Conservation (phyloP, 164 flowering plant genomes). For the Protea cynaroides region DNA sequence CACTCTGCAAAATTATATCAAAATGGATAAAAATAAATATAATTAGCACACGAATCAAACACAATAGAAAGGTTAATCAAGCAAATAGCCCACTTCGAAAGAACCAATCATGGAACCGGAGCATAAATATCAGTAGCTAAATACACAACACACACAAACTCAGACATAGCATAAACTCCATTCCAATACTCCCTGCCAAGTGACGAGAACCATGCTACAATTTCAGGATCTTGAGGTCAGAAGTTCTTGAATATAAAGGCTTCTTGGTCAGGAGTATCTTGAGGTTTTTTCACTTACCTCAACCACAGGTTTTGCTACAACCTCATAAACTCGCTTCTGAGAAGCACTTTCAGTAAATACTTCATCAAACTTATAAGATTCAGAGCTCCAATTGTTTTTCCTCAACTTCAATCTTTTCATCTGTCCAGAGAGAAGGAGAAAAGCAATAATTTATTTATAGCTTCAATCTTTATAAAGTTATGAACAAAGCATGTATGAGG, state of each 20-base stretch:
- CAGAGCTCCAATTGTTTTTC: conserved; percentile 90
- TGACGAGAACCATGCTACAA: too few species aligned
- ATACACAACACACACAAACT: too few species aligned
- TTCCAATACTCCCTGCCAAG: too few species aligned
- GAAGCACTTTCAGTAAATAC: conserved; percentile 81
- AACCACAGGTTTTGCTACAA: conserved; percentile 86
- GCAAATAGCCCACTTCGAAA: conserved; percentile 1
- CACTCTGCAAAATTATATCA: conserved; percentile 70
- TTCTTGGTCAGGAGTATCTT: neutral
- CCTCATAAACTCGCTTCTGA: conserved; percentile 90
- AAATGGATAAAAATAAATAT: conserved; percentile 6
- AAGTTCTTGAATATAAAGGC: neutral
- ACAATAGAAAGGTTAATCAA: neutral
- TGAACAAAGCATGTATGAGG: neutral
- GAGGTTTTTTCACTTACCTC: conserved; percentile 42
- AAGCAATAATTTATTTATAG: neutral
- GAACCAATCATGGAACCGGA: neutral
- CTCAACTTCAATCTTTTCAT: conserved; percentile 68
- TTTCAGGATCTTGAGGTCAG: too few species aligned
- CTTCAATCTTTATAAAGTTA: too few species aligned
- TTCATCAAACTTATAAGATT: conserved; percentile 82
- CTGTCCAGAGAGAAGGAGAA: conserved; percentile 27
- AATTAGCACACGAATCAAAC: too few species aligned
- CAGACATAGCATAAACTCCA: too few species aligned
- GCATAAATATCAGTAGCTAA: too few species aligned